A percentile compares a stretch with the other conserved stretches of the same genome.
phyloP scores from a whole-genome alignment of 192 early-diverging fungal species.

The Funneliformis geosporum region DNA sequence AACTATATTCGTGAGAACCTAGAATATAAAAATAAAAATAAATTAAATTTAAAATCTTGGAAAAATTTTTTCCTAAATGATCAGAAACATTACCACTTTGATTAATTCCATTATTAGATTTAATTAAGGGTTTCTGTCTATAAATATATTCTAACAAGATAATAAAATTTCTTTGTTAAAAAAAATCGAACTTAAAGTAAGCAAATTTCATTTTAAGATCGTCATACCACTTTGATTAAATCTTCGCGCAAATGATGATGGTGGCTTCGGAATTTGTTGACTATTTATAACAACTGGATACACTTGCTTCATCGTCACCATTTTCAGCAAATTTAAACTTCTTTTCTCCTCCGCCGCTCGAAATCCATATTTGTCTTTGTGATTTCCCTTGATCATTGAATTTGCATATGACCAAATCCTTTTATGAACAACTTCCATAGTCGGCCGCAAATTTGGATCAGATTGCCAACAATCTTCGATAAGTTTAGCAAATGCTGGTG shows the following conservation, averaged over 20 bases:
- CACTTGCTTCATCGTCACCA: neutral
- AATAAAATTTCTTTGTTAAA: no score
- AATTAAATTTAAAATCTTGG: no score
- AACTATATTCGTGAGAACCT: no score
- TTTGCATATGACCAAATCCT: neutral
- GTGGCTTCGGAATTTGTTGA: neutral
- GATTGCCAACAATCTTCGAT: slow-evolving; percentile 44
- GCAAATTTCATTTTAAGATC: neutral
- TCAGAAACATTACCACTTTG: no score
- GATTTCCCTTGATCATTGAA: no score
- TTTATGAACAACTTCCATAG: neutral
- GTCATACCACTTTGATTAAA: neutral
- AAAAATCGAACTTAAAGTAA: no score
- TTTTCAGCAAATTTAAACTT: neutral
- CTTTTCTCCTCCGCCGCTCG: neutral
- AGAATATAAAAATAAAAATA: neutral
- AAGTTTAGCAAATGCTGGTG: slow-evolving; percentile 36
- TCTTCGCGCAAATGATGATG: neutral
- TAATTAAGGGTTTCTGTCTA: neutral
- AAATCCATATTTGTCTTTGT: slow-evolving; percentile 6
- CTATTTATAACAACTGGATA: neutral
- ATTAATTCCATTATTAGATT: no score
- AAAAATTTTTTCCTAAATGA: no score
- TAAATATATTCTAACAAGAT: neutral
- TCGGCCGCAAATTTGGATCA: slow-evolving; percentile 38